Percentiles rank a stretch among this genome's conserved stretches.
Conservation (phyloP, 371 early-diverging fungal species). For the Saksenaea oblongispora region DNA sequence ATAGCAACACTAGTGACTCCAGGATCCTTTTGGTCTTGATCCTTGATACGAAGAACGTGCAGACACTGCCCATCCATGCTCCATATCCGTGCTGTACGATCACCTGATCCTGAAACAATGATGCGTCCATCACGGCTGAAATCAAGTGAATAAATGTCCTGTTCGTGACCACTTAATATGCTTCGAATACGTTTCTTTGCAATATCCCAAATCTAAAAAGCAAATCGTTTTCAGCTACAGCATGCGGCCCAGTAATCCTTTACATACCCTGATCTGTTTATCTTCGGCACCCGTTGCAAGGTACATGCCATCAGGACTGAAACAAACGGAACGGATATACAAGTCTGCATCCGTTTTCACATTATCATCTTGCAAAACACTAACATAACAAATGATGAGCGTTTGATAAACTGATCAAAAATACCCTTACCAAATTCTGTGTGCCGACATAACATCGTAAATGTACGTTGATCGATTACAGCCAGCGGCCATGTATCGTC, state of each 20-base stretch:
- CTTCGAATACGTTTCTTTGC: slow-evolving; percentile 65
- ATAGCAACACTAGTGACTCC: slow-evolving; percentile 94
- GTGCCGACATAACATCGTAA: slow-evolving; percentile 78
- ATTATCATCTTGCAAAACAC: slow-evolving; percentile 75
- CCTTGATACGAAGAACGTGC: slow-evolving; percentile 75
- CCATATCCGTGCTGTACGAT: slow-evolving; percentile 89
- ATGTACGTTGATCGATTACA: slow-evolving; percentile 89
- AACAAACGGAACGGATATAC: slow-evolving; percentile 94
- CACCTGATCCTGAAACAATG: slow-evolving; percentile 93
- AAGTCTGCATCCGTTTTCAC: slow-evolving; percentile 77
- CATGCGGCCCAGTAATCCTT: background rate
- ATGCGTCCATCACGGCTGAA: slow-evolving; percentile 89
- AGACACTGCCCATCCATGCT: slow-evolving; percentile 73
- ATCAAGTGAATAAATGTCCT: slow-evolving; percentile 95
- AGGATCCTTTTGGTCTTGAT: slow-evolving; percentile 81
- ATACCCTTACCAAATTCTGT: slow-evolving; percentile 64
- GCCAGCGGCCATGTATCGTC: slow-evolving; percentile 88
- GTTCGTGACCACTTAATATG: slow-evolving; percentile 85
- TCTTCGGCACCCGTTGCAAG: slow-evolving; percentile 97
- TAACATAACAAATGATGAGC: slow-evolving; percentile 13
- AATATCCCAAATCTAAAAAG: slow-evolving; percentile 73
- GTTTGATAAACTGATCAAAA: too few species aligned
- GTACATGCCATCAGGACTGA: slow-evolving; percentile 90
- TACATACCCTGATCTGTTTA: slow-evolving; percentile 79
- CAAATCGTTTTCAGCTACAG: background rate